Base-by-base conservation (phyloP, 78 protist species). In the Bodo saltans region DNA sequence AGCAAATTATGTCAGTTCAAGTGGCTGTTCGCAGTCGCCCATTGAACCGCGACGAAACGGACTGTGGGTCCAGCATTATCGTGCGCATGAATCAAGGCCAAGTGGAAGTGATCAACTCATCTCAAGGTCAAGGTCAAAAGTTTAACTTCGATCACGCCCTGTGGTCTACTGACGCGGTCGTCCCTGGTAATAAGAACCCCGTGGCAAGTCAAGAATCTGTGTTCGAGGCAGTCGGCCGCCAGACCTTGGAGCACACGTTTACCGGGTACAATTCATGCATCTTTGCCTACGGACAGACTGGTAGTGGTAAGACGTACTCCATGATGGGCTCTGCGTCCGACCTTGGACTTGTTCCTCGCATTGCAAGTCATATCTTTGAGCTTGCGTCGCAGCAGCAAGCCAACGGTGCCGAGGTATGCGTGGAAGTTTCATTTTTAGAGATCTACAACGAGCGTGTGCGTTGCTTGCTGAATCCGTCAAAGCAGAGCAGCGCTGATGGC, bases 271-370 rank as follows among this genome's bases (percentile, higher is more conserved):
- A 91, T 60, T 72, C 83, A 3, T 84, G 89, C 26, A 78, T 88
- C 81, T 83, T 91, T 28, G 94, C 94, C 32, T 88, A 86, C 79
- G 91, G 94, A 1, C 91, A 91, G 74, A 34, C 90, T 87, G 69
- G 93, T 90, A 1, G 85, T 84, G 34, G 93, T 2, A 90, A 90
- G 68, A 76, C 80, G 26, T 47, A 83, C 70, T 35, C 92, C 34
- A 89, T 85, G 89, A 21, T 71, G 53, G 86, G 86, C 4, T n/a
- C 23, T 28, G 70, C 11, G 32, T 74, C 53, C 47, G 78, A n/a
- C 27, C 28, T 52, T 8, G 88, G 88, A 3, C 1, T 83, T 52
- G 72, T 83, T 34, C 86, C 86, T 4, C 42, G 78, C 21, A 3
- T 83, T 29, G 32, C 47, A 35, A 32, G 37, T 39, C 79, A 83